A percentile compares a stretch with the other conserved stretches of the same genome.
phyloP scores from a whole-genome alignment of 805 yeast genomes.

The Peterozyma toletana region DNA sequence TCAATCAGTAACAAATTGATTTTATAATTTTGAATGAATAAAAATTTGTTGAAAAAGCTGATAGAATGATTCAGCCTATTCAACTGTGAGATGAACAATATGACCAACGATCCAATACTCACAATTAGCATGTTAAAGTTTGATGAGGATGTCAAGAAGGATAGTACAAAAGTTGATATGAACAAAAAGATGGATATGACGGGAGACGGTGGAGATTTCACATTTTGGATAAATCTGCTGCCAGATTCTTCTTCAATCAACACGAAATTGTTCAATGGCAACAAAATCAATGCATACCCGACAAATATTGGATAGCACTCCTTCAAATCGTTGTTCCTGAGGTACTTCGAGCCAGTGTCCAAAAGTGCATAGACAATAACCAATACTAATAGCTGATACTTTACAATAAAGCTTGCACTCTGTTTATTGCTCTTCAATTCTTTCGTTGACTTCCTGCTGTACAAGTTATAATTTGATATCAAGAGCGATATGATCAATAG shows the following conservation, averaged over 20 bases:
- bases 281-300: conserved; percentile 14
- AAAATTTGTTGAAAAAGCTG: conserved; percentile 15
- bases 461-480: conserved; percentile 12
- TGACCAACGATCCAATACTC: conserved; percentile 20
- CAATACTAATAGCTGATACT: conserved; percentile 11
- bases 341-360: background rate
- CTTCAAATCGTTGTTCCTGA: no score
- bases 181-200: background rate
- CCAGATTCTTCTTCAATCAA: background rate
- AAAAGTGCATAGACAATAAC: conserved; percentile 12
- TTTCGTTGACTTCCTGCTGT: conserved; percentile 13
- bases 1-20: conserved; percentile 15
- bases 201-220: background rate
- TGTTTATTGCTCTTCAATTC: conserved; percentile 6
- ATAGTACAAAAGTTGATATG: background rate
- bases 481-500: conserved; percentile 16
- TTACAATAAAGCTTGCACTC: conserved; percentile 1
- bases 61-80: conserved; percentile 13
- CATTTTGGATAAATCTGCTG: background rate
- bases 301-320: background rate
- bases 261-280: conserved; percentile 10
- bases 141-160: background rate
- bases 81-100: conserved; percentile 21
- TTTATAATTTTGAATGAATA: conserved; percentile 16
- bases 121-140: conserved; percentile 22